Percentiles rank a stretch among this genome's conserved stretches.
phyloP scores from a whole-genome alignment of 106 monocot genomes.

The Phalaenopsis equestris region DNA sequence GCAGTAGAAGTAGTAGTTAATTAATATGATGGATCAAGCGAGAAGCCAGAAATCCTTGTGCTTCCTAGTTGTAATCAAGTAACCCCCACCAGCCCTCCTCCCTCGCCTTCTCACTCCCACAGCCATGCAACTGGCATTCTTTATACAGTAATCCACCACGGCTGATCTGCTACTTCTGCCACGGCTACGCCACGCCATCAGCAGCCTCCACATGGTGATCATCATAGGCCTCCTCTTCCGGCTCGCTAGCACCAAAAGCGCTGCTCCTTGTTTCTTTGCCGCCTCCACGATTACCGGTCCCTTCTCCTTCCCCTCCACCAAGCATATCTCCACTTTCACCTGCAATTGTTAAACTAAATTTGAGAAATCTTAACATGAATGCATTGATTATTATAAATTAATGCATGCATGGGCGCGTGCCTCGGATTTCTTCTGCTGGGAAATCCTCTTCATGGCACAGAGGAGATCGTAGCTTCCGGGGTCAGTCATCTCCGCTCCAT shows the following conservation, averaged over 20 bases:
- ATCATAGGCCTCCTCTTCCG: constrained; percentile 21
- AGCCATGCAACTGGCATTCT: constrained; percentile 38
- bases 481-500: constrained; percentile 4
- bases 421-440: constrained; percentile 33
- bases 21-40: constrained; percentile 12
- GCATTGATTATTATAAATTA: not conserved
- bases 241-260: constrained; percentile 35
- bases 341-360: not conserved
- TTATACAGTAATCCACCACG: constrained; percentile 35
- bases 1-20: no score
- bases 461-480: constrained; percentile 14
- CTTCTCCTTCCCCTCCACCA: constrained; percentile 33
- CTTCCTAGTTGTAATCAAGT: constrained; percentile 30
- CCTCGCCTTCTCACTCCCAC: constrained; percentile 33
- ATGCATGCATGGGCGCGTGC: not conserved
- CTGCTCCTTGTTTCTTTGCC: constrained; percentile 23
- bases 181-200: constrained; percentile 20
- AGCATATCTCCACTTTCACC: constrained; percentile 33
- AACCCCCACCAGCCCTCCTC: constrained; percentile 26
- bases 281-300: constrained; percentile 42
- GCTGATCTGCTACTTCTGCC: not conserved
- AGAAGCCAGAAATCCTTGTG: constrained; percentile 55
- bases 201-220: constrained; percentile 20
- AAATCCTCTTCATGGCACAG: constrained; percentile 23
- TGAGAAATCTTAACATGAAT: no score